These are phyloP conservation scores for Alternaria longipes DNA, from an alignment of 2,329 filamentous ascomycete species.

Conservation along the genomic window DNA sequence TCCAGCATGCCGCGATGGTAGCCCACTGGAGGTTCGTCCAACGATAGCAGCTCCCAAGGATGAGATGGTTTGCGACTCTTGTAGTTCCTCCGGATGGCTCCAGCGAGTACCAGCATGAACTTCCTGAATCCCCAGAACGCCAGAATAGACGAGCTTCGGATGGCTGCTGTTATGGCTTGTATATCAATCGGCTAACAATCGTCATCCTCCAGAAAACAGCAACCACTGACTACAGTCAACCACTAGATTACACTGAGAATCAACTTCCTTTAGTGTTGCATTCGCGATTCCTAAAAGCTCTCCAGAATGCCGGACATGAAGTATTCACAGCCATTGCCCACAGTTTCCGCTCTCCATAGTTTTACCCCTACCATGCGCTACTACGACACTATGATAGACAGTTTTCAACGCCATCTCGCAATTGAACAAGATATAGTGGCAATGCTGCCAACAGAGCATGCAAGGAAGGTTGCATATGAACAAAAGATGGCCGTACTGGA, in stretches of 20 bases:
- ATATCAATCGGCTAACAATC: not conserved
- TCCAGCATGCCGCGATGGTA: not conserved
- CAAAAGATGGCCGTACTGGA: not conserved
- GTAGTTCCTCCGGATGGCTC: not conserved
- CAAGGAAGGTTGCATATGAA: not conserved
- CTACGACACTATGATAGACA: not conserved
- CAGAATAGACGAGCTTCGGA: not conserved
- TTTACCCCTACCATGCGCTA: not conserved
- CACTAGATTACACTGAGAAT: not conserved
- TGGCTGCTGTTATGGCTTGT: not conserved
- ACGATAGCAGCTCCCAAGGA: not conserved
- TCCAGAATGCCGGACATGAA: not conserved
- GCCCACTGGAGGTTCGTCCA: not conserved
- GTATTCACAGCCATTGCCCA: not conserved
- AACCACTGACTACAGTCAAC: not conserved
- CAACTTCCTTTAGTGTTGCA: not conserved
- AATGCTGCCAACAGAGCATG: not conserved
- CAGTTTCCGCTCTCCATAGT: not conserved
- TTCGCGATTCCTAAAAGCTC: not conserved
- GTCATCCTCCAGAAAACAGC: not conserved
- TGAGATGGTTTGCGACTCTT: not conserved
- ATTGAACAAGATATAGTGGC: not conserved
- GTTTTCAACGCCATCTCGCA: not conserved
- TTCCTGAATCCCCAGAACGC: not conserved
- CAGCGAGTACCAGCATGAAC: not conserved